Percentiles rank a stretch among this genome's conserved stretches.
phyloP scores from a whole-genome alignment of 352 stramenopile genomes.

The Globisporangium iwayamae region DNA sequence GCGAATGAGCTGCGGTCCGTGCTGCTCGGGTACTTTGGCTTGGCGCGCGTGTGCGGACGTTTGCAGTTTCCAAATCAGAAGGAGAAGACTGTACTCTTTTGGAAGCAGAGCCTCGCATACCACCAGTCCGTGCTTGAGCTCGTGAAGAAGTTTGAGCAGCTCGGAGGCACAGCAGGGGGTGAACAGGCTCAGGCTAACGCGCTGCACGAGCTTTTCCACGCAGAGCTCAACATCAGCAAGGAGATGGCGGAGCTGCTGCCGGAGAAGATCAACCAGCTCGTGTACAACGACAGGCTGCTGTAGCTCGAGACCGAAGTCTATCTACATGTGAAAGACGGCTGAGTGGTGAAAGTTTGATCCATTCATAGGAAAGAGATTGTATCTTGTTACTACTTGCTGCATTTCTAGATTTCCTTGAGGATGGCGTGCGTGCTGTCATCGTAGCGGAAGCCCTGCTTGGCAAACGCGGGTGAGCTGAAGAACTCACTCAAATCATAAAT shows the following conservation, averaged over 20 bases:
- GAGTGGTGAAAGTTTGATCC: not conserved
- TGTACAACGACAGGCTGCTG: slow-evolving; percentile 59
- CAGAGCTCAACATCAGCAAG: slow-evolving; percentile 49
- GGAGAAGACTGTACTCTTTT: slow-evolving; percentile 53
- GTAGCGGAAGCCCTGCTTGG: slow-evolving; percentile 69
- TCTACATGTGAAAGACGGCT: not conserved
- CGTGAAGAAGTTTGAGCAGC: slow-evolving; percentile 32
- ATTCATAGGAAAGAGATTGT: not conserved
- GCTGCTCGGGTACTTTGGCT: slow-evolving; percentile 53
- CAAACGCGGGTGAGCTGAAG: slow-evolving; percentile 55
- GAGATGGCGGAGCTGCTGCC: slow-evolving; percentile 67
- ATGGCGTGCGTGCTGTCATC: slow-evolving; percentile 50
- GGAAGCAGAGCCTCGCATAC: slow-evolving; percentile 56
- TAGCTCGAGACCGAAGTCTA: slow-evolving; percentile 14
- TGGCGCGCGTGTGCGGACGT: slow-evolving; percentile 62
- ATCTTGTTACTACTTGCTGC: not conserved
- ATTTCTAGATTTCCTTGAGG: slow-evolving; percentile 60
- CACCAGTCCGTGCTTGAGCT: slow-evolving; percentile 42
- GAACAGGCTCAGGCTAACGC: slow-evolving; percentile 14
- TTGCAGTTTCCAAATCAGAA: slow-evolving; percentile 35
- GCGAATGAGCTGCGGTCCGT: slow-evolving; percentile 41
- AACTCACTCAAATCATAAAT: slow-evolving; percentile 81
- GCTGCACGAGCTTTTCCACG: slow-evolving; percentile 38
- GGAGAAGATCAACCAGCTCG: slow-evolving; percentile 77
- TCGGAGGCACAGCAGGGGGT: not conserved